Base-by-base conservation (phyloP, 164 flowering plant species). In the Taxillus chinensis region DNA sequence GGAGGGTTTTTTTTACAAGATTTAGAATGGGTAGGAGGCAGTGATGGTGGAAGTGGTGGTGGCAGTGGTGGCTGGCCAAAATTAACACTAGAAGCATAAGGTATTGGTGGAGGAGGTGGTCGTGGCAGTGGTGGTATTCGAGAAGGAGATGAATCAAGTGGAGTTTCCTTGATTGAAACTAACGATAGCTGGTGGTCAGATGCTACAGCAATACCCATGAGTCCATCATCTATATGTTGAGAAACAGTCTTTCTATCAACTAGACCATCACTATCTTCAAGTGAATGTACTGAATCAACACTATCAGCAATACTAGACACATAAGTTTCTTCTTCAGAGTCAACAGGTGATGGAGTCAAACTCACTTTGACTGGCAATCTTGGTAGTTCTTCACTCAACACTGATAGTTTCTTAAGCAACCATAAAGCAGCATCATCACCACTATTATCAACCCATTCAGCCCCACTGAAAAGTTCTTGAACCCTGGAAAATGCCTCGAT, bases 401-500 rank as follows among this genome's bases (percentile, higher is more conserved):
- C 83, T 45, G 99, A 86, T 38, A 93, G 81, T 64, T 89, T 89
- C 72, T 83, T 95, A 45, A 95, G 87, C 46, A 95, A 70, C 99
- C 99, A 95, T 67, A 91, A 68, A 58, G 99, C 80, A 71, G 97
- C 93, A 83, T 91, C 99, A 56, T 89, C 96, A 71, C 73, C 71
- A 27, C 27, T 27, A 55, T 69, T 73, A 68, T 95, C 99, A 67
- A 79, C 82, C 99, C 95, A 95, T 45, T 95, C 97, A 66, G 77
- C 86, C 64, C 80, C 95, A 82, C 79, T 87, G 61, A 95, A 95
- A 60, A 95, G 95, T 71, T 95, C 99, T 74, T 91, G 99, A 66
- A 91, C 99, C 79, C 82, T 81, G 8, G 97, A 87, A 76, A 95
- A 95, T 56, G 99, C 99, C 81, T 95, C 97, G 67, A 95, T 83